Evolutionary conservation across 306 rosid genomes (phyloP).

Genomic region (Quercus agrifolia): DNA sequence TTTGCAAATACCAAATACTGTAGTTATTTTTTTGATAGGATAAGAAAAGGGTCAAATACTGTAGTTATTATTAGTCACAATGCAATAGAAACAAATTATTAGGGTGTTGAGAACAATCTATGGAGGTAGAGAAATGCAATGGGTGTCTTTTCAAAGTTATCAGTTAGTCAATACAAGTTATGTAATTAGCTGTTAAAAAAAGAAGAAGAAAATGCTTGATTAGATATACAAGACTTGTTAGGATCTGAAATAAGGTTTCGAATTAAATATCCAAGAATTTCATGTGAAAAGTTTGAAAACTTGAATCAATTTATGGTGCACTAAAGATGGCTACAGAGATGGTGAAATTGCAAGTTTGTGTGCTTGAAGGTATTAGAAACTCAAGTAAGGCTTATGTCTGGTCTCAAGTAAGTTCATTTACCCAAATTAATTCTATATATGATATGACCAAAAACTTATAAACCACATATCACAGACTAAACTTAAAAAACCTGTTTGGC

Average conservation of each 20-base stretch:
- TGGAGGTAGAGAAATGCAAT: neutral
- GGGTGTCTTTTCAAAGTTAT: too few species aligned
- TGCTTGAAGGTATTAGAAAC: neutral
- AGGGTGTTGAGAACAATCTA: neutral
- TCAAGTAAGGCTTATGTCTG: neutral
- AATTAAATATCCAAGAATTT: neutral
- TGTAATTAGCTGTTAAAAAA: neutral
- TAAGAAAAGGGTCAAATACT: too few species aligned
- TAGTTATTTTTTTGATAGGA: too few species aligned
- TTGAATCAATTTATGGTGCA: neutral
- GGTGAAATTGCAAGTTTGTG: neutral
- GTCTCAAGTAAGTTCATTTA: neutral
- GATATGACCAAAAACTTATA: neutral
- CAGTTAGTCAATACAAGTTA: neutral
- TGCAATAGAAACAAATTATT: neutral
- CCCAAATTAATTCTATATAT: neutral
- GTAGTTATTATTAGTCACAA: neutral
- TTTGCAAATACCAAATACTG: too few species aligned
- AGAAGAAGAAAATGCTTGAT: too few species aligned
- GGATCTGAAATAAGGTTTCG: neutral
- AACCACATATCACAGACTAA: neutral
- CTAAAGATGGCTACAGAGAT: neutral
- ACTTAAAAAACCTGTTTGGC: neutral
- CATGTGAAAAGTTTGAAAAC: neutral
- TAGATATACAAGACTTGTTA: neutral